These are phyloP conservation scores for Agrocybe praecox DNA, from an alignment of 768 basidiomycete genomes.

Conservation along the genomic window DNA sequence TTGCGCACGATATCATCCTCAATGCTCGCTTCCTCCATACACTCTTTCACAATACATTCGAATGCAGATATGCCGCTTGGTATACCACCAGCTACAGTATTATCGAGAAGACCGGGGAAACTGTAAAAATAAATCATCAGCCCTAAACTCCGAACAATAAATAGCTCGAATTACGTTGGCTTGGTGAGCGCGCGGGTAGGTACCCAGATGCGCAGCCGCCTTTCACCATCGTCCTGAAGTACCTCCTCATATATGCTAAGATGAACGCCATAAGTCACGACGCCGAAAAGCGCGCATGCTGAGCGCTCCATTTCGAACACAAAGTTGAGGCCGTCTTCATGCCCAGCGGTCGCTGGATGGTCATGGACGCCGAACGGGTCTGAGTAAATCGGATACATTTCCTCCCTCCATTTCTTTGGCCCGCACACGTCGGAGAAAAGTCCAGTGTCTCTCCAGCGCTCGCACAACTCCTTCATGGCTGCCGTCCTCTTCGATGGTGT, in stretches of 20 bases:
- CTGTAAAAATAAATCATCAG: slow-evolving; percentile 33
- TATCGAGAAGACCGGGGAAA: slow-evolving; percentile 88
- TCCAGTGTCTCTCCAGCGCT: slow-evolving; percentile 72
- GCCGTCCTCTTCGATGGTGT: slow-evolving; percentile 61
- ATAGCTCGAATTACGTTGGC: slow-evolving; percentile 65
- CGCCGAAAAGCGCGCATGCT: slow-evolving; percentile 86
- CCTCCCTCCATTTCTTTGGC: slow-evolving; percentile 80
- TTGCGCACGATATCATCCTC: slow-evolving; percentile 61
- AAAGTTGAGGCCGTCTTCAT: slow-evolving; percentile 50
- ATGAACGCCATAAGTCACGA: slow-evolving; percentile 92
- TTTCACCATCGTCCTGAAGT: slow-evolving; percentile 31
- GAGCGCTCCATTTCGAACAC: slow-evolving; percentile 91
- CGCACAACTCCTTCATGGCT: slow-evolving; percentile 67
- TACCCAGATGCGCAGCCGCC: slow-evolving; percentile 74
- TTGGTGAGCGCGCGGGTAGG: slow-evolving; percentile 86
- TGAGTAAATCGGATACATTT: slow-evolving; percentile 78
- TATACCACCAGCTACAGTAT: slow-evolving; percentile 91
- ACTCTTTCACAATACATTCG: slow-evolving; percentile 86
- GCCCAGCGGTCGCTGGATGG: slow-evolving; percentile 37
- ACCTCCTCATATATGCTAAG: slow-evolving; percentile 71
- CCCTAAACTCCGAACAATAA: not conserved
- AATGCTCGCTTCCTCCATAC: slow-evolving; percentile 91
- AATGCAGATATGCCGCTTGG: slow-evolving; percentile 74
- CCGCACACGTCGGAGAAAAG: slow-evolving; percentile 69
- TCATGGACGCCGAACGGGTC: slow-evolving; percentile 67